Evolutionary conservation across 768 basidiomycete species (phyloP).

Genomic region (Termitomyces sp.): DNA sequence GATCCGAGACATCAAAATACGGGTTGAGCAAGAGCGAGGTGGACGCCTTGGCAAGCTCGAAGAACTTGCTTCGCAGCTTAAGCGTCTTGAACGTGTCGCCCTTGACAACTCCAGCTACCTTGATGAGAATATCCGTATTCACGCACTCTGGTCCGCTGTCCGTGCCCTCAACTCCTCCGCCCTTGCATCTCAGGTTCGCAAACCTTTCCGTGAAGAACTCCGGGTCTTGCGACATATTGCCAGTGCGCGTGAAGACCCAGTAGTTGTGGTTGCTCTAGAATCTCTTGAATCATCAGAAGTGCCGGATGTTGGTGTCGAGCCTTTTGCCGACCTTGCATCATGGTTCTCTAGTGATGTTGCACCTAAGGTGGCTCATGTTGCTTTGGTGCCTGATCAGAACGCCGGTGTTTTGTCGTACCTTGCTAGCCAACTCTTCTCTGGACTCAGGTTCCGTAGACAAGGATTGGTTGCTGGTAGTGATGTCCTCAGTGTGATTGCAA

Average conservation of each 20-base stretch:
- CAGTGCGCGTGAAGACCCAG: slow-evolving; percentile 65
- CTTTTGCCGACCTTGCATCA: slow-evolving; percentile 82
- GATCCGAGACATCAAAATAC: slow-evolving; percentile 94
- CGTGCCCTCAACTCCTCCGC: slow-evolving; percentile 71
- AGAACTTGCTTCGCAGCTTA: slow-evolving; percentile 84
- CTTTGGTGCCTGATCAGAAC: slow-evolving; percentile 87
- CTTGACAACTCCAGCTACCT: slow-evolving; percentile 89
- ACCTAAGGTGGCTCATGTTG: slow-evolving; percentile 83
- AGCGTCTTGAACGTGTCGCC: slow-evolving; percentile 87
- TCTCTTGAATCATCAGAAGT: slow-evolving; percentile 65
- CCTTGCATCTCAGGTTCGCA: slow-evolving; percentile 61
- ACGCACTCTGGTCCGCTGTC: slow-evolving; percentile 90
- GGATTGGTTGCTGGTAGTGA: slow-evolving; percentile 81
- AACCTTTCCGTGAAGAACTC: slow-evolving; percentile 89
- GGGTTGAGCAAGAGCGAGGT: slow-evolving; percentile 94
- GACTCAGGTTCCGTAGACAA: slow-evolving; percentile 74
- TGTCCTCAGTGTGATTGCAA: slow-evolving; percentile 79
- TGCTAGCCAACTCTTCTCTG: slow-evolving; percentile 72
- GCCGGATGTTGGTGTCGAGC: slow-evolving; percentile 83
- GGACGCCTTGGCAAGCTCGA: slow-evolving; percentile 94
- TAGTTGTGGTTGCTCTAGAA: slow-evolving; percentile 64
- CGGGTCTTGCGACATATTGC: slow-evolving; percentile 75
- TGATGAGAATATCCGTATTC: slow-evolving; percentile 89
- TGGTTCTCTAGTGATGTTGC: slow-evolving; percentile 87
- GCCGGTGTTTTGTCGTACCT: slow-evolving; percentile 87